A percentile compares a stretch with the other conserved stretches of the same genome.
phyloP scores from a whole-genome alignment of 495 filamentous ascomycete genomes.

The Thozetella sp. region DNA sequence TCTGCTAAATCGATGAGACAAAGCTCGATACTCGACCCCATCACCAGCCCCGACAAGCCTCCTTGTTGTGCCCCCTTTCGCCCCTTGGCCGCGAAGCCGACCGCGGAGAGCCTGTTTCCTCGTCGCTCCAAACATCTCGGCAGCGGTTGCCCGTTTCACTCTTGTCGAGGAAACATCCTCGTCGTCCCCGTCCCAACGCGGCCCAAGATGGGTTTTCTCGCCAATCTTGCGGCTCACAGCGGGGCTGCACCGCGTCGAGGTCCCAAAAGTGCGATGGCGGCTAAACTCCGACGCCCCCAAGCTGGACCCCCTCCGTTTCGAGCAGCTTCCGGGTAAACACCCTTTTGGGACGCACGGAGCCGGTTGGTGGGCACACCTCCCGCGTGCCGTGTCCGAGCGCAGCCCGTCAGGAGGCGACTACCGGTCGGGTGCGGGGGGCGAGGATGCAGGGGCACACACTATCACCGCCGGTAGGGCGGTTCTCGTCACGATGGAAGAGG shows the following conservation, averaged over 20 bases:
- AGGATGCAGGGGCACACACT: neutral
- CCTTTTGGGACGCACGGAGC: neutral
- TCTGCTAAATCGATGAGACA: too few species aligned
- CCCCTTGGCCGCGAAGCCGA: neutral
- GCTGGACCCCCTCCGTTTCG: neutral
- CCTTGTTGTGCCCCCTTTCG: neutral
- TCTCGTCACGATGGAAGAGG: neutral
- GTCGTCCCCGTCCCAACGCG: neutral
- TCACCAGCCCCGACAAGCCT: neutral
- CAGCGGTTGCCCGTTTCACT: slow-evolving; percentile 1
- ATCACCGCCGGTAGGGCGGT: neutral
- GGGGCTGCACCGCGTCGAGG: neutral
- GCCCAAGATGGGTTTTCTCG: neutral
- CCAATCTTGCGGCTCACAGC: neutral
- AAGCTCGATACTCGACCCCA: too few species aligned
- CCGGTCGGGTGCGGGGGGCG: too few species aligned
- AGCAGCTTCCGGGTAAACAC: neutral
- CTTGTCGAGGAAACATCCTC: neutral
- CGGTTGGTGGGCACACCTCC: neutral
- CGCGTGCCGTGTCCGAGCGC: neutral
- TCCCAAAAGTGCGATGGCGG: neutral
- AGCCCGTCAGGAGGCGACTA: neutral
- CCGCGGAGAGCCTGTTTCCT: neutral
- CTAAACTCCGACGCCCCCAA: neutral
- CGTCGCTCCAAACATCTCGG: neutral